Evolutionary conservation across 345 rosid species (phyloP).

Genomic region (Citrus reticulata): DNA sequence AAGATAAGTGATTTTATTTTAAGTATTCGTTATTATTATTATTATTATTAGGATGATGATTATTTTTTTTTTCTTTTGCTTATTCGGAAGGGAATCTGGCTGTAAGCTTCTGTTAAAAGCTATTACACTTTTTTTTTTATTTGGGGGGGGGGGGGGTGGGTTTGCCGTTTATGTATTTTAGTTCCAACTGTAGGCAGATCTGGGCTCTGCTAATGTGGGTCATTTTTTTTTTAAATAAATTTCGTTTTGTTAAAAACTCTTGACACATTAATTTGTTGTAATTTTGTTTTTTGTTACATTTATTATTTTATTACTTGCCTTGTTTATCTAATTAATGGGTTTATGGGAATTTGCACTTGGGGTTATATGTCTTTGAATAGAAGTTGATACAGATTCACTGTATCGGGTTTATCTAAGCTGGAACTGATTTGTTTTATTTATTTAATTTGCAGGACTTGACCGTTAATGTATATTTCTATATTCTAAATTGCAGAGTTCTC

Average conservation of each 20-base stretch:
- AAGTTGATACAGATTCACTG: slow-evolving; percentile 16
- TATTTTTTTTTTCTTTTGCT: background rate
- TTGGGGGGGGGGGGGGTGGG: too few relatives aligned
- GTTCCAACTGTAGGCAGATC: background rate
- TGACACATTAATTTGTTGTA: too few relatives aligned
- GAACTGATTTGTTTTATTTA: background rate
- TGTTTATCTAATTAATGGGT: background rate
- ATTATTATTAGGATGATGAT: too few relatives aligned
- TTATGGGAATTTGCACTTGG: background rate
- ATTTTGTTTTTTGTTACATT: background rate
- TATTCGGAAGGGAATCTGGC: background rate
- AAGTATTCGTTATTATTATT: too few relatives aligned
- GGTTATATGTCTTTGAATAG: background rate
- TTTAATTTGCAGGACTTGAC: background rate
- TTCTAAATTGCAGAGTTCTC: background rate
- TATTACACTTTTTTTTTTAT: background rate
- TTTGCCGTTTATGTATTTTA: background rate
- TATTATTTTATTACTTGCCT: background rate
- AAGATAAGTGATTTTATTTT: background rate
- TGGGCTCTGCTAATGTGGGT: background rate
- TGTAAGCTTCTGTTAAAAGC: background rate
- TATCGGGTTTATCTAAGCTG: background rate
- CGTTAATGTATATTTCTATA: background rate
- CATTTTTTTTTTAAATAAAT: too few relatives aligned
- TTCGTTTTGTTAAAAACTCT: too few relatives aligned